These are phyloP conservation scores for Albizia julibrissin DNA, from an alignment of 306 rosid species.

Conservation along the genomic window DNA sequence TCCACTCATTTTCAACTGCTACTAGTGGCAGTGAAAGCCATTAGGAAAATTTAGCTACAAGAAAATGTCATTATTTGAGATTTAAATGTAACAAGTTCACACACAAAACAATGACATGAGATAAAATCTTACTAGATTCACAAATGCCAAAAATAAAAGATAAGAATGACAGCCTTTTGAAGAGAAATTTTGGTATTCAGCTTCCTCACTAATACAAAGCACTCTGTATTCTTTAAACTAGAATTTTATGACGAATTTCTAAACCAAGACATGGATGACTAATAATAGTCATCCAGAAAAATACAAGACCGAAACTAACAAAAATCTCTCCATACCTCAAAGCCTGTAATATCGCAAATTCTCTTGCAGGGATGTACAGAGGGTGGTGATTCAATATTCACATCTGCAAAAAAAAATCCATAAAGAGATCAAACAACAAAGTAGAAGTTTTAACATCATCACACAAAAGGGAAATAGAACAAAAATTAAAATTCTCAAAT, in stretches of 20 bases:
- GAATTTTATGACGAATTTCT: background rate
- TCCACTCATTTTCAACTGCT: background rate
- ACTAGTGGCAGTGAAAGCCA: background rate
- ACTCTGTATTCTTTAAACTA: background rate
- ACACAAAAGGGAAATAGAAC: conserved; percentile 1
- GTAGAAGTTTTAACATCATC: background rate
- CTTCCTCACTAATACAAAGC: conserved; percentile 1
- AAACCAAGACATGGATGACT: conserved; percentile 11
- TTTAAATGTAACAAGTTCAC: conserved; percentile 1
- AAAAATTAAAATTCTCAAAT: background rate
- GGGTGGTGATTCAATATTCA: conserved; percentile 84
- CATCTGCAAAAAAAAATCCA: conserved; percentile 54
- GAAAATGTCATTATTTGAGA: background rate
- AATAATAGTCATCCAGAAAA: conserved; percentile 6
- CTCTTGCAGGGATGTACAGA: conserved; percentile 91
- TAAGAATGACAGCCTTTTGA: background rate
- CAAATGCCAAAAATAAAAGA: background rate
- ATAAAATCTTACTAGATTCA: background rate
- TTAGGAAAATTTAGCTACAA: background rate
- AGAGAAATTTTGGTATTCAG: background rate
- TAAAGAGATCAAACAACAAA: conserved; percentile 3
- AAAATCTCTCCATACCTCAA: conserved; percentile 58
- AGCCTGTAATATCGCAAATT: conserved; percentile 90
- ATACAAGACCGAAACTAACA: conserved; percentile 1
- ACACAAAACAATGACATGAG: background rate